Evolutionary conservation across 768 basidiomycete genomes (phyloP).

Genomic region (Boletus rufocinnamomeus): DNA sequence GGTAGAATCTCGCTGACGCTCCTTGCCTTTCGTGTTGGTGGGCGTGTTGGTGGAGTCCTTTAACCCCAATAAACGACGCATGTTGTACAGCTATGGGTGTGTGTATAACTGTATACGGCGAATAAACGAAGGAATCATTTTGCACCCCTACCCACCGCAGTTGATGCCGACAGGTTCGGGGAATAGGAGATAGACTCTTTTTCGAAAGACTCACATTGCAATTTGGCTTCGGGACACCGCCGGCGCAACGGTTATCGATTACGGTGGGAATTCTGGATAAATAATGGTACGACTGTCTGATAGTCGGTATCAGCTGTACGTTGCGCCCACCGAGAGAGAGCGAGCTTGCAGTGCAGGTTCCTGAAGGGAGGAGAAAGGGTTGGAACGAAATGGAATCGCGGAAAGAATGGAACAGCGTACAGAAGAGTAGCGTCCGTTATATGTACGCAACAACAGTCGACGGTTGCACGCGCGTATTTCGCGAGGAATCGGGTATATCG

Average conservation of each 20-base stretch:
- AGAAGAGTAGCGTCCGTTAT: constrained; percentile 20
- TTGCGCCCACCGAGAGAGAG: constrained; percentile 7
- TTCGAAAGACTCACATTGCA: constrained; percentile 16
- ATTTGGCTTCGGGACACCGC: constrained; percentile 1
- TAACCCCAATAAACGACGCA: constrained; percentile 36
- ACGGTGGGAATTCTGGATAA: not conserved
- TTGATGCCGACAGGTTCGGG: constrained; percentile 13
- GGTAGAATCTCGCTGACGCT: constrained; percentile 20
- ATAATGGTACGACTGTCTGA: constrained; percentile 2
- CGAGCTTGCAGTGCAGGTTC: not conserved
- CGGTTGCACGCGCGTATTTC: constrained; percentile 16
- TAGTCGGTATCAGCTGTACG: constrained; percentile 4
- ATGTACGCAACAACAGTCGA: constrained; percentile 19
- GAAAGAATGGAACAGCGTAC: constrained; percentile 14
- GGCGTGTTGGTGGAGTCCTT: constrained; percentile 22
- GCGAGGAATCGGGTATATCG: constrained; percentile 16
- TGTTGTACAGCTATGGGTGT: constrained; percentile 18
- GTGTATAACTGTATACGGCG: constrained; percentile 17
- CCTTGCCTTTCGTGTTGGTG: constrained; percentile 29
- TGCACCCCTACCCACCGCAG: constrained; percentile 23
- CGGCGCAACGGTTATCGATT: constrained; percentile 10
- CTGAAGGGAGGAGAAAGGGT: not conserved
- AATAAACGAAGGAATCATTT: constrained; percentile 15
- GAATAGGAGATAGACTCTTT: constrained; percentile 5
- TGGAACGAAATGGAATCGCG: constrained; percentile 12